Conservation (phyloP, 129 eudicot genomes). For the Artemisia annua region DNA sequence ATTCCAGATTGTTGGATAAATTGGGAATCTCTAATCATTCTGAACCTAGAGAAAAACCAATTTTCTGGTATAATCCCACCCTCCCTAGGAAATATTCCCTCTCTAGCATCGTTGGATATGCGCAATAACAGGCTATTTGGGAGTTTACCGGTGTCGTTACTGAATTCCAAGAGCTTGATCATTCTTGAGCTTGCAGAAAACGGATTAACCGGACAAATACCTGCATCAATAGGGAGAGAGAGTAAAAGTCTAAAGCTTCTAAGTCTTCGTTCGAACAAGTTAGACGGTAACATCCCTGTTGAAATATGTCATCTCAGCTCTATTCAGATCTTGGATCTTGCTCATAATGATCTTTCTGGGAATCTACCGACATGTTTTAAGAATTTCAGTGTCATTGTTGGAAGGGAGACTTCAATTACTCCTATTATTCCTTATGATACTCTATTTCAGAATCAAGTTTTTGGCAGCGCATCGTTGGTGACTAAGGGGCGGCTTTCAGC, state of each 20-base stretch:
- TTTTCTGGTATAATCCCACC: slow-evolving; percentile 27
- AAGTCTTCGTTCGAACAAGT: slow-evolving; percentile 34
- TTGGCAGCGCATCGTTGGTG: too few relatives aligned
- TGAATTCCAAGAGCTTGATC: slow-evolving; percentile 18
- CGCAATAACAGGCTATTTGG: slow-evolving; percentile 33
- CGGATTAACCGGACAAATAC: slow-evolving; percentile 23
- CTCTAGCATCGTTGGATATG: slow-evolving; percentile 17
- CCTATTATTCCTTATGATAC: too few relatives aligned
- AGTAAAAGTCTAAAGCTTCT: slow-evolving; percentile 17
- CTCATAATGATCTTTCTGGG: slow-evolving; percentile 40
- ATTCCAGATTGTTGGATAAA: slow-evolving; percentile 3
- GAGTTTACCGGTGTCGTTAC: slow-evolving; percentile 20
- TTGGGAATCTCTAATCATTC: slow-evolving; percentile 24
- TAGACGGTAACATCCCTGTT: slow-evolving; percentile 30
- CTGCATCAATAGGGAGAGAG: slow-evolving; percentile 23
- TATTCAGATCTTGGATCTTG: slow-evolving; percentile 34
- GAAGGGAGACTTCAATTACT: too few relatives aligned
- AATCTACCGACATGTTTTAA: slow-evolving; percentile 21
- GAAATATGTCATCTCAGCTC: slow-evolving; percentile 35
- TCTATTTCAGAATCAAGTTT: too few relatives aligned
- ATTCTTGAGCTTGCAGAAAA: slow-evolving; percentile 35
- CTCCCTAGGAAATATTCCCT: slow-evolving; percentile 25
- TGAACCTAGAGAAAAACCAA: slow-evolving; percentile 18
- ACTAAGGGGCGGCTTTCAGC: neutral
- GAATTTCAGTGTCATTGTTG: too few relatives aligned